Evolutionary conservation across 805 yeast species (phyloP), one percentile per base, ranked within the genome.

Genomic region (Cyberlindnera xylosilytica): DNA sequence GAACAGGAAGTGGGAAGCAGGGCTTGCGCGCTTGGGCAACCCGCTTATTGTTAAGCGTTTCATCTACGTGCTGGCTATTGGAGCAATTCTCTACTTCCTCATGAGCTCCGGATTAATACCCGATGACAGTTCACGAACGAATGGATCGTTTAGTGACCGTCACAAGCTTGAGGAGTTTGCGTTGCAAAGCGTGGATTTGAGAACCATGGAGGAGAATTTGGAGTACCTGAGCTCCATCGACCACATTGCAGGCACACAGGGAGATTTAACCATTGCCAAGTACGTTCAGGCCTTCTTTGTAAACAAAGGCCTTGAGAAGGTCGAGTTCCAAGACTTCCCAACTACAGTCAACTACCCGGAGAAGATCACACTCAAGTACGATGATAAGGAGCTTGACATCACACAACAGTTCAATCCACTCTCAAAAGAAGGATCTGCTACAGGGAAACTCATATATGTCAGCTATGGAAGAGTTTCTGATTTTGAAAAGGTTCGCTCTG

Each of bases 211-310:
- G 45, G 60, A 56, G 52, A 46, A 49, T 6, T 33, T 56, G 24
- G 57, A 56, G 41, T 56, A 52, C 35, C 32, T 56, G 17, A 38
- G 56, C 33, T 61, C 76, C 18, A 68, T 91, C 61, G 81, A 81
- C 3, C 97, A 89, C 59, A 63, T 83, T 50, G 79, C 97, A 0
- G 98, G 98, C 3, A 83, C 97, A 2, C 76, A 79, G 13, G 98
- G 96, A 16, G 97, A 88, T 60, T 62, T 79, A 45, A 74, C 91
- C 0, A 64, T 89, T 28, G 81, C 88, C 2, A 70, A 74, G 44
- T 88, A 82, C 57, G 68, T 90, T 13, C 70, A 77, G 46, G 74
- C 74, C 19, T 75, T 76, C 37, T 78, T 85, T 63, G 58, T 63
- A 18, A 73, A 78, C 39, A 77, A 80, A 48, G 85, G 86, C 2